Evolutionary conservation across 2,329 filamentous ascomycete species (phyloP), one percentile per base, ranked within the genome.

Genomic region (Beauveria bassiana): DNA sequence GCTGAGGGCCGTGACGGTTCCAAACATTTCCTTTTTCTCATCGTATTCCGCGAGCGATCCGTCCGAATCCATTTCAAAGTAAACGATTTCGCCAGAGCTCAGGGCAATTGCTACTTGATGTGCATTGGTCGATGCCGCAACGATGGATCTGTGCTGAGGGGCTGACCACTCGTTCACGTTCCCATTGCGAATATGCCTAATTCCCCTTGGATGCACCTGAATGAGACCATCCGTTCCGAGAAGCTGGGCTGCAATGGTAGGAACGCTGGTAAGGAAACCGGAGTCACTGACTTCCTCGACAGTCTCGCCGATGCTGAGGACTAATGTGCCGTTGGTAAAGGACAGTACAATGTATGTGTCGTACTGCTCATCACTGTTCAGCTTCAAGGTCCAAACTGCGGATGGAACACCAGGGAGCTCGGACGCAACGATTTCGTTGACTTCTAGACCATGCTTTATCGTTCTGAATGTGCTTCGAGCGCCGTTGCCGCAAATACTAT

Each of bases 301-400:
- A 1, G 93, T 96, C 72, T 99, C 95, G 4, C 93, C 95, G 66
- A 99, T 97, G 69, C 92, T 96, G 18, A 99, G 80, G 1, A 98
- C 93, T 14, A 98, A 80, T 0, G 95, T 99, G 34, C 87, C 89
- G 67, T 96, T 96, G 45, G 88, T 87, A 70, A 96, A 95, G 2
- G 92, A 96, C 5, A 99, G 81, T n/a, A 99, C 85, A 64, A 99
- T 96, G 70, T 98, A 97, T 0, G 91, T 89, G 74, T 99, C 93
- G 66, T 88, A 96, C 67, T 93, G 85, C 67, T 98, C 93, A 20
- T 84, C 83, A 22, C 86, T 85, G 43, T 86, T 89, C 52, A 96
- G 78, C 72, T 96, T 97, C 0, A 96, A 92, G 0, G 95, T 97
- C 93, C 95, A 99, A 3, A 99, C 93, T 1, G 90, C 89, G 0